Percentiles rank a stretch among this genome's conserved stretches.
These are phyloP conservation scores for Smallanthus sonchifolius DNA, from an alignment of 129 eudicot species.

Conservation along the genomic window DNA sequence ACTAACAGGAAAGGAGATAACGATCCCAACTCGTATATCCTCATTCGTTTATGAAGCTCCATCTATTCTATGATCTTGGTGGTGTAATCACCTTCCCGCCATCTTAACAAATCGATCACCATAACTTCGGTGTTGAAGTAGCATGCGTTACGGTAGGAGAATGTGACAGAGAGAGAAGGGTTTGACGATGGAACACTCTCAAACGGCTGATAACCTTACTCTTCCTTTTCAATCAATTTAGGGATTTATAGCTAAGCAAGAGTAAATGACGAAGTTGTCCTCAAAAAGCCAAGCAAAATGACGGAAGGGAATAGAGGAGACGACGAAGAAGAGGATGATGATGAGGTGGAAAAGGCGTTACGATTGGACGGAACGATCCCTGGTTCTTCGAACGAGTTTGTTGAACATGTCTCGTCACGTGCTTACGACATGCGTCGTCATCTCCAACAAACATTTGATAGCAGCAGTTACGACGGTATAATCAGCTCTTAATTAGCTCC, in stretches of 20 bases:
- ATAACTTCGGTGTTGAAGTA: too few relatives aligned
- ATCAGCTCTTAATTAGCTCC: not conserved
- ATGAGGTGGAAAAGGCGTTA: constrained; percentile 76
- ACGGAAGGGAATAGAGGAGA: constrained; percentile 10
- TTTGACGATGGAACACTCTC: too few relatives aligned
- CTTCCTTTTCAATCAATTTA: not conserved
- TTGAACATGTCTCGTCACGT: constrained; percentile 84
- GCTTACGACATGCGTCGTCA: constrained; percentile 95
- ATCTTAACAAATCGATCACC: too few relatives aligned
- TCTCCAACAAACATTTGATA: constrained; percentile 77
- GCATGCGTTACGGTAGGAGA: too few relatives aligned
- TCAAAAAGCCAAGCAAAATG: too few relatives aligned
- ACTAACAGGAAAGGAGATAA: too few relatives aligned
- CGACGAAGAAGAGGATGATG: constrained; percentile 44
- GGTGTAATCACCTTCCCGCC: too few relatives aligned
- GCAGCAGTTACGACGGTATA: constrained; percentile 89
- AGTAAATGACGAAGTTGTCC: not conserved
- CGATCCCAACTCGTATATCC: too few relatives aligned
- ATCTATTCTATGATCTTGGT: too few relatives aligned
- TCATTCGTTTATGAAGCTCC: too few relatives aligned
- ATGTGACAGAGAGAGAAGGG: too few relatives aligned
- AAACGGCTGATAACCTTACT: too few relatives aligned
- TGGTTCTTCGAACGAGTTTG: constrained; percentile 75
- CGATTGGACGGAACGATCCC: constrained; percentile 93
- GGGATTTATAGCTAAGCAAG: constrained; percentile 29